Base-by-base conservation (phyloP, 495 filamentous ascomycete species). In the Penicillium ochrochloron region DNA sequence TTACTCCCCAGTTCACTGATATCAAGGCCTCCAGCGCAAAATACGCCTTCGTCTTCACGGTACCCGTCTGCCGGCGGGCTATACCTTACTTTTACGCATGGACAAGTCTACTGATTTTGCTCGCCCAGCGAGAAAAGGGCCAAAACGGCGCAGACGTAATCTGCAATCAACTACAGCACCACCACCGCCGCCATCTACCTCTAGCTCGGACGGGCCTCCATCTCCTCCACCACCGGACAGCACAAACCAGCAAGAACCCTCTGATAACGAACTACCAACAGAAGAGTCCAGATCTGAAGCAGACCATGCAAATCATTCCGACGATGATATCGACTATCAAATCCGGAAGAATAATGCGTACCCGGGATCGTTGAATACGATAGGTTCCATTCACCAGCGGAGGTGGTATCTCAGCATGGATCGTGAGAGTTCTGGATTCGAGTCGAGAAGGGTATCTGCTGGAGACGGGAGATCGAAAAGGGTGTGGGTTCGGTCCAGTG, bases 311-410 rank as follows among this genome's bases (percentile, higher is more conserved):
- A 61, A 53, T 0, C 66, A 73, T 48, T 55, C 66, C 11, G 63
- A 71, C 6, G 10, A 67, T 31, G 66, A 73, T 0, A 67, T 70
- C 35, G 80, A 85, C 60, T 66, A 78, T n/a, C 60, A 81, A 23
- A 86, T 87, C 31, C 84, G 85, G n/a, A 65, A 70, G 5, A 84
- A 82, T 12, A 91, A 91, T 62, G 85, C 88, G 19, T 90, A 91
- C 70, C 73, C 84, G 0, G 86, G 88, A 23, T 85, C 89, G 0
- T 77, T 54, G 0, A 90, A 90, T 67, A 83, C 75, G 14, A 86
- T 90, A 39, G 83, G 81, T 5, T 89, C 87, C 11, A 78, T 90
- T 21, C 84, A 90, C 65, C 86, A 89, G 69, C 82, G 88, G 2
- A 74, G 78, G 5, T 91, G 88, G 88, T 87, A 82, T 60, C 69